Conservation (phyloP, 2,329 filamentous ascomycete genomes). For the Purpureocillium lavendulum region DNA sequence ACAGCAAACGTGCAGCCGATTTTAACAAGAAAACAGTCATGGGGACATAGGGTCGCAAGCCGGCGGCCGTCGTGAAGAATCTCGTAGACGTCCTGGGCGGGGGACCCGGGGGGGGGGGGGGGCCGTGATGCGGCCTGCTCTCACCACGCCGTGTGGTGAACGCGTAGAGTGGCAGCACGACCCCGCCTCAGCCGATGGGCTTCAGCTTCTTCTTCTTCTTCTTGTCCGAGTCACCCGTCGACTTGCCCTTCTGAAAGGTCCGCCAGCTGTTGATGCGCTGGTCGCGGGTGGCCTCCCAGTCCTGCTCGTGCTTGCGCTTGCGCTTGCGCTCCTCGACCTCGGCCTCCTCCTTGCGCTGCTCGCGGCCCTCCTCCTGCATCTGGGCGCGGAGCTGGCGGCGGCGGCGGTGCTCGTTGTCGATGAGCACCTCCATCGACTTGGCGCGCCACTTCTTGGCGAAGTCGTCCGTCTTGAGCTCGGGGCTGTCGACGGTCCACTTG, state of each 20-base stretch:
- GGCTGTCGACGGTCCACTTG: slow-evolving; percentile 84
- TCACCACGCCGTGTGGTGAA: slow-evolving; percentile 1
- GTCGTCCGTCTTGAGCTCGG: slow-evolving; percentile 74
- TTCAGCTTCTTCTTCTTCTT: slow-evolving; percentile 67
- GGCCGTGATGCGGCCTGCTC: too few species aligned
- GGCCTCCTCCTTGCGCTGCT: slow-evolving; percentile 78
- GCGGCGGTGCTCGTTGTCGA: slow-evolving; percentile 84
- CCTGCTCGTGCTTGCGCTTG: slow-evolving; percentile 85
- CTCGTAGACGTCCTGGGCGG: too few species aligned
- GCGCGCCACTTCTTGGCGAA: slow-evolving; percentile 83
- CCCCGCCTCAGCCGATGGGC: slow-evolving; percentile 40
- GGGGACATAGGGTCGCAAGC: too few species aligned
- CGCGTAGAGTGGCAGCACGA: too few species aligned
- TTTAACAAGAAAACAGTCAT: too few species aligned
- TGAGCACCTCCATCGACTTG: slow-evolving; percentile 81
- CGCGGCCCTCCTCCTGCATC: slow-evolving; percentile 91
- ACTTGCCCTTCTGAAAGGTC: slow-evolving; percentile 73
- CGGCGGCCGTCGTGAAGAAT: too few species aligned
- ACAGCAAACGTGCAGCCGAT: background rate
- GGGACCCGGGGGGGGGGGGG: too few species aligned
- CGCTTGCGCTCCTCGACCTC: slow-evolving; percentile 73
- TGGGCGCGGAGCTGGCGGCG: slow-evolving; percentile 83
- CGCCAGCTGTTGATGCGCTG: slow-evolving; percentile 91
- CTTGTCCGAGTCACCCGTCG: slow-evolving; percentile 36
- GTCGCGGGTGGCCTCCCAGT: slow-evolving; percentile 91